phyloP scores from a whole-genome alignment of 2,329 filamentous ascomycete species.

The Alternaria dauci region DNA sequence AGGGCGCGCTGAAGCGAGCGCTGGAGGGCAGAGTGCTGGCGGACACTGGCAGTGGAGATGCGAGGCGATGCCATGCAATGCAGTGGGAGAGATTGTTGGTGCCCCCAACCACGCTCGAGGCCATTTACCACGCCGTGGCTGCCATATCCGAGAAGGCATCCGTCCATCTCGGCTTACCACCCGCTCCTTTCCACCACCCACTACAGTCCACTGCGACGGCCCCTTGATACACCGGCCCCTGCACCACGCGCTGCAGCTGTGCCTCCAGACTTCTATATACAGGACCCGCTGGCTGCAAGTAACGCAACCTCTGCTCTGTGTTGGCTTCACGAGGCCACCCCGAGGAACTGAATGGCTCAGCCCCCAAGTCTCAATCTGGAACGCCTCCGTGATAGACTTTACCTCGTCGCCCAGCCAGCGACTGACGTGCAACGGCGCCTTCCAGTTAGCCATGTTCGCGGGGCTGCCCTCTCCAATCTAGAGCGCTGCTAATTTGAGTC shows the following conservation, averaged over 20 bases:
- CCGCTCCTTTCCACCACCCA: not conserved
- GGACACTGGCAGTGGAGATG: conserved; percentile 1
- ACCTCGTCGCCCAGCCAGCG: conserved; percentile 8
- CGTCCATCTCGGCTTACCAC: conserved; percentile 4
- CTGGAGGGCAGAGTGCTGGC: not conserved
- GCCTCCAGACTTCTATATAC: conserved; percentile 9
- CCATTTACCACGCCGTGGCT: conserved; percentile 1
- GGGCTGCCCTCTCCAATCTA: not conserved
- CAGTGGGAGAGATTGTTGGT: conserved; percentile 1
- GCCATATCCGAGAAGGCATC: not conserved
- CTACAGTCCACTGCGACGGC: not conserved
- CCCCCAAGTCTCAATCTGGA: conserved; percentile 4
- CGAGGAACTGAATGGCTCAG: not conserved
- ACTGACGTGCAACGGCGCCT: not conserved
- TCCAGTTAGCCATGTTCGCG: not conserved
- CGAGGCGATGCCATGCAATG: not conserved
- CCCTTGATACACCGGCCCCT: conserved; percentile 14
- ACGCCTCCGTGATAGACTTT: conserved; percentile 3
- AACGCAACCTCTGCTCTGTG: not conserved
- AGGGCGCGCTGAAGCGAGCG: conserved; percentile 11
- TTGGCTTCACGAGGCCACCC: not conserved
- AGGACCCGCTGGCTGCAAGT: not conserved
- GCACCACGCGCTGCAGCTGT: conserved; percentile 9
- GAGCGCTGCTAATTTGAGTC: conserved; percentile 15
- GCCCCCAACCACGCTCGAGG: conserved; percentile 4